Conservation (phyloP, 169 alveolate species). For the Eimeria nieschulzi region DNA sequence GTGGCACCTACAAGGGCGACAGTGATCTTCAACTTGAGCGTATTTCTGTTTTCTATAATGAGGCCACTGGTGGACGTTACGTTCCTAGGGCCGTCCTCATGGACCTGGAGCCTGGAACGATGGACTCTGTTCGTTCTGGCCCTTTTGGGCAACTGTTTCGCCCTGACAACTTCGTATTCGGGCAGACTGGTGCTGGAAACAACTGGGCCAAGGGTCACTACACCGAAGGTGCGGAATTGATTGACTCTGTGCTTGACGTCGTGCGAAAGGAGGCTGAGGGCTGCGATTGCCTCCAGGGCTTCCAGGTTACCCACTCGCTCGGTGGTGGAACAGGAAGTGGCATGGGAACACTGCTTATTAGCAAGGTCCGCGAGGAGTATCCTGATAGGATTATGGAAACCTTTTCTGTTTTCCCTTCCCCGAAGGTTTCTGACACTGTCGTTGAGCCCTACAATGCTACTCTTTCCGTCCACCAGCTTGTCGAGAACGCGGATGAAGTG, state of each 20-base stretch:
- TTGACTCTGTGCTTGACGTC: slow-evolving; percentile 98
- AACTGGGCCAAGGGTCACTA: slow-evolving; percentile 99
- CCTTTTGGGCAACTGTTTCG: slow-evolving; percentile 98
- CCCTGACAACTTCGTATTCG: slow-evolving; percentile 99
- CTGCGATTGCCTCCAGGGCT: slow-evolving; percentile 98
- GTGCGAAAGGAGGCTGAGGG: slow-evolving; percentile 99
- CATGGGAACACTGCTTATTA: slow-evolving; percentile 97
- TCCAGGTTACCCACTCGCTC: slow-evolving; percentile 96
- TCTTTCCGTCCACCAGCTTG: slow-evolving; percentile 97
- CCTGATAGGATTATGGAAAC: slow-evolving; percentile 99
- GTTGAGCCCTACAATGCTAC: slow-evolving; percentile 99
- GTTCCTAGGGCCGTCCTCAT: slow-evolving; percentile 98
- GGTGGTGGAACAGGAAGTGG: slow-evolving; percentile 99
- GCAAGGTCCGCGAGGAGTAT: slow-evolving; percentile 97
- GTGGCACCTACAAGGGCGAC: slow-evolving; percentile 98
- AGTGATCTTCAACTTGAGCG: slow-evolving; percentile 96
- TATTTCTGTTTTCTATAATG: slow-evolving; percentile 97
- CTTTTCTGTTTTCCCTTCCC: slow-evolving; percentile 98
- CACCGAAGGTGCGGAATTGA: slow-evolving; percentile 99
- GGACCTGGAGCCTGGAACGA: slow-evolving; percentile 99
- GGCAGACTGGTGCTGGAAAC: slow-evolving; percentile 99
- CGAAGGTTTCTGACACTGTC: slow-evolving; percentile 99
- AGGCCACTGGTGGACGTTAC: slow-evolving; percentile 98
- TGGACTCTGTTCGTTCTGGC: slow-evolving; percentile 99
- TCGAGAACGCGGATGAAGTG: slow-evolving; percentile 97